Evolutionary conservation across 192 early-diverging fungal genomes (phyloP), one percentile per base, ranked within the genome.

Genomic region (Coemansia sp.): DNA sequence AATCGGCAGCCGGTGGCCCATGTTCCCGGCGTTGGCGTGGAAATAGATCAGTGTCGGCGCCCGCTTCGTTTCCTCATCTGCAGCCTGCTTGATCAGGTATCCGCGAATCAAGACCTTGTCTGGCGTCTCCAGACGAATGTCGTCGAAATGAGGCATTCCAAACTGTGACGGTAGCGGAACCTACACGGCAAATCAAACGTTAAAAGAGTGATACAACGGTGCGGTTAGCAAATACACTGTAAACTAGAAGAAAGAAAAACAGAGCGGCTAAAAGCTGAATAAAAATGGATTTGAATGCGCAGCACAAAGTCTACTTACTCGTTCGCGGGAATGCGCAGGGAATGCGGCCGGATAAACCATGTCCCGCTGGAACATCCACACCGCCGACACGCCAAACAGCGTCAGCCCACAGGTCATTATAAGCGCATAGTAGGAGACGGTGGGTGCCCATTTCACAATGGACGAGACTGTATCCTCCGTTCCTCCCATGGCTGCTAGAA

Each of bases 21-120:
- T 95, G 75, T 99, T 99, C 38, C 98, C 98, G 17, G 98, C 98
- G 69, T 99, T 99, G 37, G 96, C 95, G 71, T 99, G 97, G 62
- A 92, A 92, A 67, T 94, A 96, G 6, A 98, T 65, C 46, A 99
- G 74, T 2, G 95, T 98, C 40, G 91, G 87, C 16, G 87, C 81
- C 2, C 53, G 65, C 39, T 73, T 86, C 8, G 89, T 86, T 22
- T 78, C 78, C 12, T 85, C 81, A 49, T 87, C 86, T 20, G 84
- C 81, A 0, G 74, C 67, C 19, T 84, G 81, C 65, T 86, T 84
- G 65, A 95, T 97, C 64, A 92, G 65, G 75, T 94, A 97, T 2
- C 87, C 91, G 43, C 84, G 86, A 60, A 98, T 86, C 54, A 88
- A 80, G 44, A 97, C 89, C 37, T 87, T 87, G 79, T 98, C 96